phyloP scores from a whole-genome alignment of 2,329 filamentous ascomycete genomes.

The Apiospora aurea region DNA sequence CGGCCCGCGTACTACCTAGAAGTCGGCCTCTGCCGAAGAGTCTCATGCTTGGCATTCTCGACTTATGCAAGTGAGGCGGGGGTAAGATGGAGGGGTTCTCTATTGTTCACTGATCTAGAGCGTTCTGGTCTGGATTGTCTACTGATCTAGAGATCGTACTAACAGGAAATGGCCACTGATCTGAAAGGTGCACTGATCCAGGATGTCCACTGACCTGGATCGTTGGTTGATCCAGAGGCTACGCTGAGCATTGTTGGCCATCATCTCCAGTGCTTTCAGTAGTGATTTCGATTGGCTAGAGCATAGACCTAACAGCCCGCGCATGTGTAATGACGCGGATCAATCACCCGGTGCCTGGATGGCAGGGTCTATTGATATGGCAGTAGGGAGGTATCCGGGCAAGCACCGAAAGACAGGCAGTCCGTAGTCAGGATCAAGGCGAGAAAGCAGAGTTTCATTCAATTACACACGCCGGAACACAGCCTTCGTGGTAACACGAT shows the following conservation, averaged over 20 bases:
- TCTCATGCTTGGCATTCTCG: neutral
- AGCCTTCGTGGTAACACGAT: too few species aligned
- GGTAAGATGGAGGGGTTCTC: neutral
- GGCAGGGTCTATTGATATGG: neutral
- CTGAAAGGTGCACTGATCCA: neutral
- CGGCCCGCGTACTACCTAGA: neutral
- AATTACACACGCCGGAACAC: too few species aligned
- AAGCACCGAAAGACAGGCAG: neutral
- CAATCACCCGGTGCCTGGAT: neutral
- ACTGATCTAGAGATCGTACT: neutral
- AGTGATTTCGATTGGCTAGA: neutral
- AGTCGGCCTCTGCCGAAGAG: neutral
- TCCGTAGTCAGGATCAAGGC: neutral
- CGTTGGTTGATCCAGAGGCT: too few species aligned
- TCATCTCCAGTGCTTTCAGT: too few species aligned
- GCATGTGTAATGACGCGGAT: neutral
- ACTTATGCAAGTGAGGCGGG: neutral
- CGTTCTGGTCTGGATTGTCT: too few species aligned
- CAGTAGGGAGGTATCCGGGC: too few species aligned
- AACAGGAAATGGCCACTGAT: neutral
- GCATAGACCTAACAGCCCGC: neutral
- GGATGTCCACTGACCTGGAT: too few species aligned
- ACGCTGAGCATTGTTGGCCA: too few species aligned
- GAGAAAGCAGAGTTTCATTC: neutral
- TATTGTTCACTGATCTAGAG: neutral